Evolutionary conservation across 179 eudicot genomes (phyloP).

Genomic region (Gypsophila paniculata): DNA sequence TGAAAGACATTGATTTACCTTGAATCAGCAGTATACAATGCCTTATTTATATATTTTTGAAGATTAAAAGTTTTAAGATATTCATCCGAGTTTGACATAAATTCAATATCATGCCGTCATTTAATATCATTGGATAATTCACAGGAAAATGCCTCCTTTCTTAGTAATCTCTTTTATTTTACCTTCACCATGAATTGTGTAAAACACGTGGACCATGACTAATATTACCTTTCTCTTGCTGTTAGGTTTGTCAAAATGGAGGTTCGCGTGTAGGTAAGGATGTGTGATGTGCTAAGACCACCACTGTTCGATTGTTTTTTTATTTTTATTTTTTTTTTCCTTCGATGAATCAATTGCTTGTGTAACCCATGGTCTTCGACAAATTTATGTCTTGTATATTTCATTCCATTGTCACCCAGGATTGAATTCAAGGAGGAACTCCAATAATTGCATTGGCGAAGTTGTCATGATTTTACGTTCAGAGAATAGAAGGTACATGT

Average conservation of each 20-base stretch:
- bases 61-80: not conserved
- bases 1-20: not conserved
- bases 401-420: slow-evolving; percentile 25
- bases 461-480: slow-evolving; percentile 46
- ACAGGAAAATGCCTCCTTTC: not conserved
- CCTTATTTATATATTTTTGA: not conserved
- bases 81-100: not conserved
- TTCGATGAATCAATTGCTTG: not conserved
- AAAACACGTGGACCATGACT: slow-evolving; percentile 21
- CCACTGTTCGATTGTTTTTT: slow-evolving; percentile 7
- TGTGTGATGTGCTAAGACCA: slow-evolving; percentile 9
- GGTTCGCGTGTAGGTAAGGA: slow-evolving; percentile 47
- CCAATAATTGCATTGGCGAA: slow-evolving; percentile 70
- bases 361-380: not conserved
- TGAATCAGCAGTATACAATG: not conserved
- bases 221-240: slow-evolving; percentile 22
- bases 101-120: not conserved
- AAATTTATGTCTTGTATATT: slow-evolving; percentile 14
- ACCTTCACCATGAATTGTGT: not conserved
- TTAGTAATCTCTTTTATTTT: slow-evolving; percentile 2
- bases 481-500: slow-evolving; percentile 42
- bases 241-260: slow-evolving; percentile 57
- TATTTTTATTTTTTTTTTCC: too few relatives aligned
- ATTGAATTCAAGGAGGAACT: slow-evolving; percentile 29
- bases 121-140: not conserved